Evolutionary conservation across 1,284 basidiomycete species (phyloP).

Genomic region (Sporisorium graminicola): DNA sequence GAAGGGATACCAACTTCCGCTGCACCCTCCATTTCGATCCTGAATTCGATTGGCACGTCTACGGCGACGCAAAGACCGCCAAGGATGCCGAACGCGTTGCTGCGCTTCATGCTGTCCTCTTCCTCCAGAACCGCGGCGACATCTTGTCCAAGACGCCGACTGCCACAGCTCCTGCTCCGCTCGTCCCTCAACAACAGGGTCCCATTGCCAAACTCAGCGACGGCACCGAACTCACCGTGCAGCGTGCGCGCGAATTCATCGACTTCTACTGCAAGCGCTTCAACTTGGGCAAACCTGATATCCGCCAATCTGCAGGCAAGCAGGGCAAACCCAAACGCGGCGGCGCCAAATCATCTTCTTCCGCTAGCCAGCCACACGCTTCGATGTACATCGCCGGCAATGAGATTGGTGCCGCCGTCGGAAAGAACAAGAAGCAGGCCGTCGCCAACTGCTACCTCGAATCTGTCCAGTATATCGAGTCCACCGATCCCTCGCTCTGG

Average conservation of each 20-base stretch:
- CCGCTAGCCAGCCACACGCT: slow-evolving; percentile 77
- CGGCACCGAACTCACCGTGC: slow-evolving; percentile 78
- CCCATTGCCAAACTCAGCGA: slow-evolving; percentile 74
- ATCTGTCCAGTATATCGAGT: slow-evolving; percentile 86
- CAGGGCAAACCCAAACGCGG: slow-evolving; percentile 37
- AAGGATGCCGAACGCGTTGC: slow-evolving; percentile 83
- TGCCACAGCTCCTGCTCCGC: slow-evolving; percentile 70
- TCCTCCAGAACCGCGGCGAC: slow-evolving; percentile 49
- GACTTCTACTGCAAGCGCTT: slow-evolving; percentile 92
- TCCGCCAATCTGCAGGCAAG: slow-evolving; percentile 69
- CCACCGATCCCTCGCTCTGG: slow-evolving; percentile 86
- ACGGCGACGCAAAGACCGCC: slow-evolving; percentile 77
- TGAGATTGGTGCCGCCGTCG: slow-evolving; percentile 83
- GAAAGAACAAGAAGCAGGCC: slow-evolving; percentile 81
- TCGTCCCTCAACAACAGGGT: slow-evolving; percentile 36
- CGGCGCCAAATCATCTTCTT: slow-evolving; percentile 13
- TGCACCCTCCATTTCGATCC: slow-evolving; percentile 50
- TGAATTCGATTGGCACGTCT: slow-evolving; percentile 68
- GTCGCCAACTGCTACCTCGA: slow-evolving; percentile 85
- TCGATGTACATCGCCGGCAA: slow-evolving; percentile 83
- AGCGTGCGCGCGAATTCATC: slow-evolving; percentile 89
- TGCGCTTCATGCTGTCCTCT: slow-evolving; percentile 53
- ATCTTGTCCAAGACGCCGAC: slow-evolving; percentile 49
- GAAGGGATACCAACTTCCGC: slow-evolving; percentile 52
- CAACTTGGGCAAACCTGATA: slow-evolving; percentile 83